Conservation (phyloP, 768 basidiomycete species). For the Termitomyces sp. region DNA sequence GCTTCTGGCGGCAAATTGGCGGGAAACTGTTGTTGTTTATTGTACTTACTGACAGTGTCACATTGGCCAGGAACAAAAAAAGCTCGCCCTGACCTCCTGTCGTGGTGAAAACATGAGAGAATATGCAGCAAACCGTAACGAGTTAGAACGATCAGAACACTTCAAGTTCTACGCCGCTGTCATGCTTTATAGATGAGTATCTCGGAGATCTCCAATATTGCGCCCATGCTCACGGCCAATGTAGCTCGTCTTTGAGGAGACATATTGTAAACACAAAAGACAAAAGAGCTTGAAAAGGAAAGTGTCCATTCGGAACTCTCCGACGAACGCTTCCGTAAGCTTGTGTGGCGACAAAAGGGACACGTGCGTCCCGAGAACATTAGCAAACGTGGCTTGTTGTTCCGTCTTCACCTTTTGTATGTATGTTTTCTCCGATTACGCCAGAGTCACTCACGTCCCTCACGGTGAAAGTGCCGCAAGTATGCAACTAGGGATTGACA, state of each 20-base stretch:
- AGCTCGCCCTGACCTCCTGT: not conserved
- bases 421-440: slow-evolving; percentile 21
- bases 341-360: slow-evolving; percentile 5
- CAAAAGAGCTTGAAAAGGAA: not conserved
- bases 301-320: not conserved
- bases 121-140: not conserved
- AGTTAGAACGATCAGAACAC: not conserved
- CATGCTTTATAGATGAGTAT: not conserved
- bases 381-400: slow-evolving; percentile 38
- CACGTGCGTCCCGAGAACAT: slow-evolving; percentile 27
- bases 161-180: not conserved
- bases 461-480: slow-evolving; percentile 1
- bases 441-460: slow-evolving; percentile 8
- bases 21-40: not conserved
- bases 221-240: not conserved
- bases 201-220: not conserved
- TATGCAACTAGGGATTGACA: not conserved
- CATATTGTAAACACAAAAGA: not conserved
- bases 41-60: not conserved
- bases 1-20: not conserved
- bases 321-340: not conserved
- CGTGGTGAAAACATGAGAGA: not conserved
- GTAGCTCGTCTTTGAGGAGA: not conserved
- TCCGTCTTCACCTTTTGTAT: slow-evolving; percentile 25
- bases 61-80: slow-evolving; percentile 1